These are phyloP conservation scores for Trypanosoma conorhini DNA, from an alignment of 208 protist genomes.

Conservation along the genomic window DNA sequence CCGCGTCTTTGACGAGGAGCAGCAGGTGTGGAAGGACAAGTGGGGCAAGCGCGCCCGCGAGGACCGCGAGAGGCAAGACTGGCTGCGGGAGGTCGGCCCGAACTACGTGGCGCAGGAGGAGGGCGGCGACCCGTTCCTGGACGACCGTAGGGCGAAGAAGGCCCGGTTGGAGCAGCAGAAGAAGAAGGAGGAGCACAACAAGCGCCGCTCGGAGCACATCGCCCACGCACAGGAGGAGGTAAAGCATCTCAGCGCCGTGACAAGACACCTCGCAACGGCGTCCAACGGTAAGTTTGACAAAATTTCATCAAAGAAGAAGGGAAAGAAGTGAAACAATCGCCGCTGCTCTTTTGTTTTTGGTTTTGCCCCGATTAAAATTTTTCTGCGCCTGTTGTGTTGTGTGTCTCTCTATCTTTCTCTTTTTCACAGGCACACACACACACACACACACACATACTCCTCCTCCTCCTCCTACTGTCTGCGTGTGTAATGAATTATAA, in stretches of 20 bases:
- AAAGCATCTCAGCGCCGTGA: constrained; percentile 69
- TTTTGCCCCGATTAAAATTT: not conserved
- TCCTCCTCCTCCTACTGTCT: too few species aligned
- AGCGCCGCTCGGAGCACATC: constrained; percentile 77
- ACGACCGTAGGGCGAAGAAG: constrained; percentile 85
- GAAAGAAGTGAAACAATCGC: constrained; percentile 20
- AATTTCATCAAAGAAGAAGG: constrained; percentile 28
- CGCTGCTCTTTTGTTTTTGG: not conserved
- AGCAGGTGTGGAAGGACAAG: constrained; percentile 91
- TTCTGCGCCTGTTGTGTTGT: not conserved
- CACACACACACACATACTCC: too few species aligned
- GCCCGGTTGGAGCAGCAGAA: constrained; percentile 82
- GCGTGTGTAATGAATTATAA: too few species aligned
- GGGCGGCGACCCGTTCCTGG: constrained; percentile 92
- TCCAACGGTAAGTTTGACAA: constrained; percentile 94
- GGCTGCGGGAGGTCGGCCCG: constrained; percentile 90
- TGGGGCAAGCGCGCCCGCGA: constrained; percentile 92
- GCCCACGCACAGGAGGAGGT: constrained; percentile 76
- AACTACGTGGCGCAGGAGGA: constrained; percentile 85
- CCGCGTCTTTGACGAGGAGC: constrained; percentile 89
- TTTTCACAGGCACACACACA: not conserved
- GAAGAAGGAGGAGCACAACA: constrained; percentile 93
- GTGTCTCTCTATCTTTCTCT: too few species aligned
- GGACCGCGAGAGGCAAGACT: constrained; percentile 90
- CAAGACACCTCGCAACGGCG: constrained; percentile 77